These are phyloP conservation scores for Daldinia vernicosa DNA, from an alignment of 495 filamentous ascomycete genomes.

Conservation along the genomic window DNA sequence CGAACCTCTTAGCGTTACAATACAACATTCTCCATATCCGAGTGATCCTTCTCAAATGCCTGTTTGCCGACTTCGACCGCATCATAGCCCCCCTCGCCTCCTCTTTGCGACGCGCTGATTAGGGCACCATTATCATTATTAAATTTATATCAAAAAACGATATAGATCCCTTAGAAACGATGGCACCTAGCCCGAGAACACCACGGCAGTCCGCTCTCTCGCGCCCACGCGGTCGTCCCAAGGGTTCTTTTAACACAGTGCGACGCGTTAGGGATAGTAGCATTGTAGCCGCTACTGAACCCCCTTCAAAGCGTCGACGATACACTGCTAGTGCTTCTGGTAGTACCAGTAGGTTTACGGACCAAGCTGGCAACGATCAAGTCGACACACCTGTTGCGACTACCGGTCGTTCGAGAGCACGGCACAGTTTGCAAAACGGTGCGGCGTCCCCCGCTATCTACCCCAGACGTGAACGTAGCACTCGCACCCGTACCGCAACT, in stretches of 20 bases:
- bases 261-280: conserved; percentile 50
- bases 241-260: conserved; percentile 52
- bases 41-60: conserved; percentile 46
- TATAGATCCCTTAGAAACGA: conserved; percentile 33
- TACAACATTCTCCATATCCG: not conserved
- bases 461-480: conserved; percentile 62
- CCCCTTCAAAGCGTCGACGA: conserved; percentile 60
- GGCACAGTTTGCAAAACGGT: conserved; percentile 47
- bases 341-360: conserved; percentile 80
- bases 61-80: conserved; percentile 41
- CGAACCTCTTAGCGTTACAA: not conserved
- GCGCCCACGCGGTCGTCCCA: conserved; percentile 56
- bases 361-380: conserved; percentile 66
- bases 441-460: conserved; percentile 52
- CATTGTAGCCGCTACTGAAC: conserved; percentile 59
- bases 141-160: conserved; percentile 34
- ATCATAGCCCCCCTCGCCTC: conserved; percentile 46
- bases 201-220: conserved; percentile 51
- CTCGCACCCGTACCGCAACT: conserved; percentile 60
- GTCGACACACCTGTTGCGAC: conserved; percentile 51
- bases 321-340: conserved; percentile 83
- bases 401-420: conserved; percentile 47
- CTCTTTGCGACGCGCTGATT: conserved; percentile 50
- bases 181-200: conserved; percentile 56
- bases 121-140: conserved; percentile 38